A percentile compares a stretch with the other conserved stretches of the same genome.
Conservation (phyloP, 495 filamentous ascomycete genomes). For the Penicillium pulvis region DNA sequence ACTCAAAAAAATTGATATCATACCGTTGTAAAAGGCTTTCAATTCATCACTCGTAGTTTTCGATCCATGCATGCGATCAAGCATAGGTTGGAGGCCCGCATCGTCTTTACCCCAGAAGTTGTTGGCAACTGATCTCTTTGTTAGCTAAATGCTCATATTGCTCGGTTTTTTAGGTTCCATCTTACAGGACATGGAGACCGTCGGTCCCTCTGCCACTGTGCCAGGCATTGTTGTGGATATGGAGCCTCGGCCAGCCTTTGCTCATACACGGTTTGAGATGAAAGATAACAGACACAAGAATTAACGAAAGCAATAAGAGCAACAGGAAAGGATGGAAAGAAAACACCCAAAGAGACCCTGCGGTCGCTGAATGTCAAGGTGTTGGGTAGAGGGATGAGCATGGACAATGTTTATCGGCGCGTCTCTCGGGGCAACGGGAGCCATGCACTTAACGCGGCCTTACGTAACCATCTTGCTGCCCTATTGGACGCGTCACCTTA, state of each 20-base stretch:
- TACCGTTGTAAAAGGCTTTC: slow-evolving; percentile 86
- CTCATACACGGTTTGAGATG: slow-evolving; percentile 32
- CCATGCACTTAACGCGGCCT: slow-evolving; percentile 12
- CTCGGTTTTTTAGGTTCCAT: neutral
- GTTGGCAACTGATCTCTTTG: slow-evolving; percentile 73
- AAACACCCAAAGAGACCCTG: slow-evolving; percentile 20
- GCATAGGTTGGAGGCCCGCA: slow-evolving; percentile 87
- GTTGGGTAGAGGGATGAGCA: slow-evolving; percentile 27
- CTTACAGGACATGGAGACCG: slow-evolving; percentile 66
- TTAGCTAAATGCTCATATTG: slow-evolving; percentile 14
- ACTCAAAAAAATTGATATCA: neutral
- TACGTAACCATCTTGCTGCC: slow-evolving; percentile 7
- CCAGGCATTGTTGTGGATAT: slow-evolving; percentile 58
- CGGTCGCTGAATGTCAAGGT: slow-evolving; percentile 34
- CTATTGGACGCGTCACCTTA: slow-evolving; percentile 2
- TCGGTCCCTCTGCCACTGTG: slow-evolving; percentile 61
- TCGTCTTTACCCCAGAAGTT: slow-evolving; percentile 99
- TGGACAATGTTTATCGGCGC: slow-evolving; percentile 42
- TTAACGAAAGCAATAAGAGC: slow-evolving; percentile 14
- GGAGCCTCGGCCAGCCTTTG: slow-evolving; percentile 48
- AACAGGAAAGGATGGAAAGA: slow-evolving; percentile 9
- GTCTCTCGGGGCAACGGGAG: slow-evolving; percentile 50
- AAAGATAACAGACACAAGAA: slow-evolving; percentile 17
- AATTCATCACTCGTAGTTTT: slow-evolving; percentile 96
- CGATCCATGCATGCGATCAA: slow-evolving; percentile 94